Base-by-base conservation (phyloP, 306 rosid species). In the Sechiopsis laciniata region DNA sequence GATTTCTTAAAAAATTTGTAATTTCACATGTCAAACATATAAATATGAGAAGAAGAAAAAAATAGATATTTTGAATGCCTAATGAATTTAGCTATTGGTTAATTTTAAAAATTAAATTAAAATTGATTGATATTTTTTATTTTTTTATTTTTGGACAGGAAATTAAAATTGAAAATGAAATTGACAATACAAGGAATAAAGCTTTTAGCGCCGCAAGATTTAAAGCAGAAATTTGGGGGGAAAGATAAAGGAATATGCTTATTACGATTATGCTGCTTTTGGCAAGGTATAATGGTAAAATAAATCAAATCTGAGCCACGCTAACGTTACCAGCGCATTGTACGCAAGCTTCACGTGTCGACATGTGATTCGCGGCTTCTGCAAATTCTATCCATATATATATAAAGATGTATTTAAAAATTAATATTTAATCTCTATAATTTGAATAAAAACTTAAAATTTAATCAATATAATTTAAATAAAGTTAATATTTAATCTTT, bases 331-430 rank as follows among this genome's bases (percentile, higher is more conserved):
- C 53, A 61, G 20, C 74, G 51, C 59, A 69, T 26, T 26, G 29
- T 14, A 24, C 53, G 78, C 80, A 57, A 63, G 52, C 71, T 54
- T 76, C 83, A 85, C 76, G 86, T 70, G 86, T 80, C 81, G 74
- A 51, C 83, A 82, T 75, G 84, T 85, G 84, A 77, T 4, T 54
- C 76, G 77, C 82, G 64, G 78, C 69, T 73, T 35, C 29, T 76
- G 77, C 79, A 59, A 78, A 58, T 70, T 76, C 69, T 7, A 66
- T 24, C 29, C 29, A n/a, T n/a, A n/a, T n/a, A n/a, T n/a, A n/a
- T n/a, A n/a, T n/a, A n/a, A n/a, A n/a, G 32, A 29, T 29, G 1
- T 29, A 29, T 29, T 29, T 29, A 29, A 29, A 29, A 29, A 29
- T 29, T 29, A 29, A 3, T 1, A 29, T 1, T 29, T 29, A 29